phyloP scores from a whole-genome alignment of 2,329 filamentous ascomycete genomes.

The Talaromyces verruculosus region DNA sequence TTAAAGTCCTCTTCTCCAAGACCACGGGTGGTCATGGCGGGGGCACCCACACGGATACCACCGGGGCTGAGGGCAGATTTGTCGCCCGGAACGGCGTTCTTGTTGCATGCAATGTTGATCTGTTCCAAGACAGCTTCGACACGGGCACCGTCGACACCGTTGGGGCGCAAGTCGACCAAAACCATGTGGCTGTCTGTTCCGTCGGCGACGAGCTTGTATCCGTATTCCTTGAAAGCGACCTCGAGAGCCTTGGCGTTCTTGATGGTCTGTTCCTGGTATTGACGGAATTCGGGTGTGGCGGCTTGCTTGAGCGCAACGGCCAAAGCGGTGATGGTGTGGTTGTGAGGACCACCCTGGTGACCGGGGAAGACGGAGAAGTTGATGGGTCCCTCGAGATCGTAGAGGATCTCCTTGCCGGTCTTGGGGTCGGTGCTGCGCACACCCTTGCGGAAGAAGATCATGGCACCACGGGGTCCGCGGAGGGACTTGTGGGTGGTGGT shows the following conservation, averaged over 20 bases:
- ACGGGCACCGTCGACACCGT: constrained; percentile 83
- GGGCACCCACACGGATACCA: constrained; percentile 93
- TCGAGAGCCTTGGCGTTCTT: constrained; percentile 88
- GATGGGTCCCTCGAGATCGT: constrained; percentile 89
- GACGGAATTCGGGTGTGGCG: constrained; percentile 81
- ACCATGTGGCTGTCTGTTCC: constrained; percentile 98
- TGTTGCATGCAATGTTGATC: constrained; percentile 99
- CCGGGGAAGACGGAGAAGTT: constrained; percentile 97
- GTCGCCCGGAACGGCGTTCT: constrained; percentile 97
- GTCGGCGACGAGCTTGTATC: constrained; percentile 86
- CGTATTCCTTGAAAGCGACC: constrained; percentile 64
- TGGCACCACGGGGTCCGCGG: constrained; percentile 87
- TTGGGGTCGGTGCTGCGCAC: constrained; percentile 80
- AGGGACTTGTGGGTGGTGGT: constrained; percentile 98
- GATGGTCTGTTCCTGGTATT: constrained; percentile 88
- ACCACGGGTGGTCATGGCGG: constrained; percentile 94
- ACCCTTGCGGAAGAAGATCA: constrained; percentile 98
- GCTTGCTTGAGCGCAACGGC: constrained; percentile 94
- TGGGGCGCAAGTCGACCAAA: constrained; percentile 84
- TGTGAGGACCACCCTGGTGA: constrained; percentile 96
- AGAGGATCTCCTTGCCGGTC: constrained; percentile 79
- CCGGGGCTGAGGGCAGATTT: constrained; percentile 93
- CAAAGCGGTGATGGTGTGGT: constrained; percentile 96
- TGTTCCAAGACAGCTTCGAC: constrained; percentile 95
- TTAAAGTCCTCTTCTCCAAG: constrained; percentile 92